Conservation (phyloP, 768 basidiomycete genomes). For the Collybia sp. region DNA sequence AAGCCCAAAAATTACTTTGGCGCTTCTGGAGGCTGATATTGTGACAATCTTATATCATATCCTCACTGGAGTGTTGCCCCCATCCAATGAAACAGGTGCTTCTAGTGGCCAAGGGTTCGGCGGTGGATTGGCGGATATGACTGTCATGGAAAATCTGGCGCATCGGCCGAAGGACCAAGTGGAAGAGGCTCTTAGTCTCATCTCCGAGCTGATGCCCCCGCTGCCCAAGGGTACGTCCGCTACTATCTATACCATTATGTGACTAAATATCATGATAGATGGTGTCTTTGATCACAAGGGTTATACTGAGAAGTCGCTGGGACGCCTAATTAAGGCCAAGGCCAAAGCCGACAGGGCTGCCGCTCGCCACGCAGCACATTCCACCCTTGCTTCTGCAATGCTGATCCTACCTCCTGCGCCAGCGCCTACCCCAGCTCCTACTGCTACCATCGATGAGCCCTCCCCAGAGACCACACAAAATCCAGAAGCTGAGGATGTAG, state of each 20-base stretch:
- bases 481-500: conserved; percentile 38
- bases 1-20: conserved; percentile 82
- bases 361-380: conserved; percentile 51
- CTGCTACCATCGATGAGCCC: conserved; percentile 12
- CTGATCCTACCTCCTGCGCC: conserved; percentile 10
- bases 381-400: conserved; percentile 15
- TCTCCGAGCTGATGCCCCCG: conserved; percentile 91
- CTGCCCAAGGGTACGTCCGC: conserved; percentile 72
- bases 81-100: conserved; percentile 51
- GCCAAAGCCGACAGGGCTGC: conserved; percentile 78
- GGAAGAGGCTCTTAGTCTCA: conserved; percentile 85
- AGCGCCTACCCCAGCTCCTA: not conserved
- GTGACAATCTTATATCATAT: conserved; percentile 94
- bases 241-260: not conserved
- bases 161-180: conserved; percentile 97
- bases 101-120: conserved; percentile 73
- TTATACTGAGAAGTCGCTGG: conserved; percentile 84
- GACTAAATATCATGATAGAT: conserved; percentile 43
- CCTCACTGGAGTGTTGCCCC: conserved; percentile 88
- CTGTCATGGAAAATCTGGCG: conserved; percentile 95
- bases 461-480: conserved; percentile 23
- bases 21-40: conserved; percentile 87
- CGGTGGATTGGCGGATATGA: conserved; percentile 91
- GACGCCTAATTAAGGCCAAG: conserved; percentile 74
- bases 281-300: conserved; percentile 92